A percentile compares a stretch with the other conserved stretches of the same genome.
Conservation (phyloP, 805 yeast genomes). For the Sungouiella thailandica region DNA sequence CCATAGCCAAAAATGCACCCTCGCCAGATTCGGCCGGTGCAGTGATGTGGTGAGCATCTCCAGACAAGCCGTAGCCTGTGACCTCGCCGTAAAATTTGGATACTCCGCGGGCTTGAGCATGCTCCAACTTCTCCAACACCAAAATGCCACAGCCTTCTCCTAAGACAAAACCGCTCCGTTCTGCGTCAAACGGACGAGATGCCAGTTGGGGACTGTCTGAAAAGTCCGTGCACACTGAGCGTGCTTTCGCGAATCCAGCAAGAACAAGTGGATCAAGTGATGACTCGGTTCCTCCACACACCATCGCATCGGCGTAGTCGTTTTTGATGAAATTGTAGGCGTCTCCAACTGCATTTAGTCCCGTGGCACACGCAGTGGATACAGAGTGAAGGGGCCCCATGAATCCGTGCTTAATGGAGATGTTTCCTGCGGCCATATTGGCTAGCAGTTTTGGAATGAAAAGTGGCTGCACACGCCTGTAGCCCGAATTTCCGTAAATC, state of each 20-base stretch:
- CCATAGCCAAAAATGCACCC: conserved; percentile 85
- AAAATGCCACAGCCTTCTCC: conserved; percentile 91
- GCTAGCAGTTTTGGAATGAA: conserved; percentile 79
- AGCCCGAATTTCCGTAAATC: conserved; percentile 41
- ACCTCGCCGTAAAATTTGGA: conserved; percentile 70
- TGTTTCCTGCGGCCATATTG: conserved; percentile 93
- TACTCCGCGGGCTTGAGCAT: conserved; percentile 59
- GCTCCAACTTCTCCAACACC: conserved; percentile 70
- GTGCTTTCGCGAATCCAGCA: conserved; percentile 88
- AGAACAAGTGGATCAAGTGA: conserved; percentile 80
- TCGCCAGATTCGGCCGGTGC: conserved; percentile 80
- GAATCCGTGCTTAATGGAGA: conserved; percentile 72
- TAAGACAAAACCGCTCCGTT: conserved; percentile 81
- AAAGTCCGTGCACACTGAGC: conserved; percentile 62
- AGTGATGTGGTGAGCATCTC: conserved; percentile 91
- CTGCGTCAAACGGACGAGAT: conserved; percentile 81
- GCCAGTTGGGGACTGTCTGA: conserved; percentile 61
- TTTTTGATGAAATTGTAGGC: conserved; percentile 75
- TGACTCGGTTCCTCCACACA: conserved; percentile 94
- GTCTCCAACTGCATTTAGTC: conserved; percentile 90
- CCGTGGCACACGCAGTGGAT: conserved; percentile 96
- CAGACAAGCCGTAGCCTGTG: conserved; percentile 83
- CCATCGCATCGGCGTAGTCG: conserved; percentile 79
- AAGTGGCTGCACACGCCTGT: conserved; percentile 74
- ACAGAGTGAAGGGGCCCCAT: conserved; percentile 86